Evolutionary conservation across 2,329 filamentous ascomycete species (phyloP).

Genomic region (Pseudodiploospora longispora): DNA sequence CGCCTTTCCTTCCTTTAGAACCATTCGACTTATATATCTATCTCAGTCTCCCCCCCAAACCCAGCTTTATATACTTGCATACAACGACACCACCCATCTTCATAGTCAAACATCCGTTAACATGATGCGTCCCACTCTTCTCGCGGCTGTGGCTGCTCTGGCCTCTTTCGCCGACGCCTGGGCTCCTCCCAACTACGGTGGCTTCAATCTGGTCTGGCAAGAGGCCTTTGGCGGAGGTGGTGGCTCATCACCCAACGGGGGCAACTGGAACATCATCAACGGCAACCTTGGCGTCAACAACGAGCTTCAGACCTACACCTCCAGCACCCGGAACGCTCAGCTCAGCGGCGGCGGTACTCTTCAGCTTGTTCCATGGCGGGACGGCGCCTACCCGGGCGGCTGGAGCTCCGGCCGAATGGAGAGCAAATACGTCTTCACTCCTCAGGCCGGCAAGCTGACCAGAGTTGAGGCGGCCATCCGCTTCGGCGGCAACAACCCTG

Average conservation of each 20-base stretch:
- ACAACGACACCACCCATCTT: too few relatives aligned
- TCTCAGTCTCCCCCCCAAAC: too few relatives aligned
- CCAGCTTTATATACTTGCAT: too few relatives aligned
- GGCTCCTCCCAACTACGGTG: constrained; percentile 29
- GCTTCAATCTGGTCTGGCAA: constrained; percentile 32
- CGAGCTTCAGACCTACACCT: constrained; percentile 43
- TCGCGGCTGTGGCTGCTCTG: constrained; percentile 20
- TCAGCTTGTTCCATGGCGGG: constrained; percentile 41
- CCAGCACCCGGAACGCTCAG: constrained; percentile 38
- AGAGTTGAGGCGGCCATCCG: constrained; percentile 38
- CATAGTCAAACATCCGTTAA: too few relatives aligned
- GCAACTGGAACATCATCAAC: constrained; percentile 34
- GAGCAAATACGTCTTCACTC: constrained; percentile 38
- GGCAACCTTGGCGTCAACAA: constrained; percentile 39
- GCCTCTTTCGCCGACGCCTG: constrained; percentile 26
- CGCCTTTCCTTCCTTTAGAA: too few relatives aligned
- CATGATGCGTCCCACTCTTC: constrained; percentile 6
- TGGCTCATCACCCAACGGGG: constrained; percentile 24
- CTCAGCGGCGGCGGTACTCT: constrained; percentile 41
- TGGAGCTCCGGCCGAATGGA: constrained; percentile 52
- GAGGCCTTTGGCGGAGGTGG: constrained; percentile 33
- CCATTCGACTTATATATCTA: too few relatives aligned
- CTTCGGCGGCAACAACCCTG: constrained; percentile 33
- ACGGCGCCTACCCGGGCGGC: constrained; percentile 21
- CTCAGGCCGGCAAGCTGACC: constrained; percentile 35